Base-by-base conservation (phyloP, 345 rosid genomes). In the Gossypium turneri region DNA sequence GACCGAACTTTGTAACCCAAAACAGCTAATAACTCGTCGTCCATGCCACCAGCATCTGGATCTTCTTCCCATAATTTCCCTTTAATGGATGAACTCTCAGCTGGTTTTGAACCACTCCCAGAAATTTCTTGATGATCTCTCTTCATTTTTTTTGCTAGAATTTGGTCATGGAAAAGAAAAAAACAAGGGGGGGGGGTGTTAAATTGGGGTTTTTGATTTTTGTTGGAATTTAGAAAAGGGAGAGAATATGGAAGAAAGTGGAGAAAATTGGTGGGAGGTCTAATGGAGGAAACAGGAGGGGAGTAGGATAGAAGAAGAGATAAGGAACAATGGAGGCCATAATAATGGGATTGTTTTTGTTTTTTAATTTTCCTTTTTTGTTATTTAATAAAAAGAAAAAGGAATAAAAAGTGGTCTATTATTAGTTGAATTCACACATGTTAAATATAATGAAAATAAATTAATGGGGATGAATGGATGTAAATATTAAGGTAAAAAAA, bases 1-100 rank as follows among this genome's bases (percentile, higher is more conserved):
- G 91, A 81, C 67, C 88, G 79, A 15, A 94, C 97, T 62, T 88
- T 90, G 85, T 94, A 94, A 22, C 98, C 98, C 73, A 92, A 57
- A 63, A 82, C 97, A 20, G 85, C 97, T 56, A 94, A 80, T 12
- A 90, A 81, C 83, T 94, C 97, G 79, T 94, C 97, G 79, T 92
- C 98, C 92, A 91, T 86, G n/a, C 93, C 97, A 67, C 84, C 88
- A 7, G 86, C 74, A 57, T 84, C 94, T 70, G 82, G 87, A 19
- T 82, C 92, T 15, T 86, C 88, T 7, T 84, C 85, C 85, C 83
- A 77, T 44, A 78, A 43, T 81, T 82, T 85, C 24, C 73, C 88
- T 79, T 85, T 86, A 24, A 72, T 80, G 19, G 44, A 34, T 27
- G 86, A 82, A 70, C 67, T 72, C 4, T 76, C 83, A 44, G 20